Conservation (phyloP, 2,329 filamentous ascomycete genomes). For the Fonsecaea nubica region DNA sequence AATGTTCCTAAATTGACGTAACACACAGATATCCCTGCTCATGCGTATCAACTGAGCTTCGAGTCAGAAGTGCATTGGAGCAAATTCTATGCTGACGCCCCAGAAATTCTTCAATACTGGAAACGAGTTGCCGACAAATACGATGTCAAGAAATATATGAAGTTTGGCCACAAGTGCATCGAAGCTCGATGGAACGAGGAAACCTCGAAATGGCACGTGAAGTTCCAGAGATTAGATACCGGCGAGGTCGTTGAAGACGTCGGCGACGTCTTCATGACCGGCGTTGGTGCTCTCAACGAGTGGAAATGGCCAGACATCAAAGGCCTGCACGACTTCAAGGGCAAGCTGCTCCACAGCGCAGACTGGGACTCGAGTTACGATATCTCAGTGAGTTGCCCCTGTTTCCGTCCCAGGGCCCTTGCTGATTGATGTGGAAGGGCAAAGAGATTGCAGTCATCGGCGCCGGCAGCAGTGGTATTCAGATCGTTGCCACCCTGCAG, state of each 20-base stretch:
- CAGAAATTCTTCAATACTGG: conserved; percentile 41
- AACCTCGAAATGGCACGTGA: conserved; percentile 39
- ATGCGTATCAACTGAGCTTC: conserved; percentile 35
- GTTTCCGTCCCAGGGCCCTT: not conserved
- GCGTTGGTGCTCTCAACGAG: conserved; percentile 64
- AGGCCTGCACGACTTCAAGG: conserved; percentile 43
- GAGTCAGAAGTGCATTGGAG: conserved; percentile 35
- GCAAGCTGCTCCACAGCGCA: conserved; percentile 44
- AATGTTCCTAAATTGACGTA: not conserved
- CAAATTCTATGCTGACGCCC: conserved; percentile 38
- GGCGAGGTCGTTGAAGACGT: conserved; percentile 40
- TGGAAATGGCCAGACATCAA: conserved; percentile 51
- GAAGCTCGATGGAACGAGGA: conserved; percentile 39
- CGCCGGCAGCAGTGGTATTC: conserved; percentile 41
- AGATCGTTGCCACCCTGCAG: conserved; percentile 42
- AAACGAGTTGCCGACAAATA: conserved; percentile 35
- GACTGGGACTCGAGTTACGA: conserved; percentile 42
- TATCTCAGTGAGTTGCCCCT: conserved; percentile 24
- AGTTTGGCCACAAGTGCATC: conserved; percentile 40
- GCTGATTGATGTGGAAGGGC: conserved; percentile 20
- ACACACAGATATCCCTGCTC: conserved; percentile 33
- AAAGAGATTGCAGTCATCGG: conserved; percentile 42
- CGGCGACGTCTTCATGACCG: conserved; percentile 63
- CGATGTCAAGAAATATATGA: conserved; percentile 41
- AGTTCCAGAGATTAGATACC: conserved; percentile 30